Percentiles rank a stretch among this genome's conserved stretches.
Conservation (phyloP, 352 stramenopile species). For the Globisporangium paroecandrum region DNA sequence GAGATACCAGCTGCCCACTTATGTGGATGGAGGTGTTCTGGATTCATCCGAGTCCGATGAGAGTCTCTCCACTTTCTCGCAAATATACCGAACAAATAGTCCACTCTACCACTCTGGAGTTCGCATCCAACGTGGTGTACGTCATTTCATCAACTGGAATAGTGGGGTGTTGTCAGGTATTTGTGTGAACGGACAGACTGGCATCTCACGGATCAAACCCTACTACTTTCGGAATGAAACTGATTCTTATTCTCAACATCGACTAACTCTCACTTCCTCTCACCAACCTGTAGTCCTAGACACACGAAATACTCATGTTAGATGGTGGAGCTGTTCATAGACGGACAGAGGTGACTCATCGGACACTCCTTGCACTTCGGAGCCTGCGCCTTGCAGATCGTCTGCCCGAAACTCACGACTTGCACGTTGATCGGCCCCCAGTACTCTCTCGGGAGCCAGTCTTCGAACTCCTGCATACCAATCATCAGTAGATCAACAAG, state of each 20-base stretch:
- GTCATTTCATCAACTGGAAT: not conserved
- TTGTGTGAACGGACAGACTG: too few relatives aligned
- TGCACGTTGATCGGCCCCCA: constrained; percentile 92
- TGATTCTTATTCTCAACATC: too few relatives aligned
- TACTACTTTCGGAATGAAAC: not conserved
- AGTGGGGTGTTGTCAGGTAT: not conserved
- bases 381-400: constrained; percentile 66
- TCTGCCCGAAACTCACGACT: constrained; percentile 95
- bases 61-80: too few relatives aligned
- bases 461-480: constrained; percentile 80
- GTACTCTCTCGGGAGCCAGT: constrained; percentile 88
- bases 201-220: too few relatives aligned
- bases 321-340: constrained; percentile 20
- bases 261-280: not conserved
- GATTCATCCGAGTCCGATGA: too few relatives aligned
- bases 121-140: too few relatives aligned
- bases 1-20: not conserved
- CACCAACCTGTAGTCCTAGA: too few relatives aligned
- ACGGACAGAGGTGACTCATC: constrained; percentile 67
- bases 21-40: not conserved
- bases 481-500: not conserved
- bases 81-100: too few relatives aligned
- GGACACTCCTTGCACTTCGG: constrained; percentile 73
- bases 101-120: too few relatives aligned
- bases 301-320: not conserved